Base-by-base conservation (phyloP, 352 stramenopile genomes). In the Saprolegnia parasitica region DNA sequence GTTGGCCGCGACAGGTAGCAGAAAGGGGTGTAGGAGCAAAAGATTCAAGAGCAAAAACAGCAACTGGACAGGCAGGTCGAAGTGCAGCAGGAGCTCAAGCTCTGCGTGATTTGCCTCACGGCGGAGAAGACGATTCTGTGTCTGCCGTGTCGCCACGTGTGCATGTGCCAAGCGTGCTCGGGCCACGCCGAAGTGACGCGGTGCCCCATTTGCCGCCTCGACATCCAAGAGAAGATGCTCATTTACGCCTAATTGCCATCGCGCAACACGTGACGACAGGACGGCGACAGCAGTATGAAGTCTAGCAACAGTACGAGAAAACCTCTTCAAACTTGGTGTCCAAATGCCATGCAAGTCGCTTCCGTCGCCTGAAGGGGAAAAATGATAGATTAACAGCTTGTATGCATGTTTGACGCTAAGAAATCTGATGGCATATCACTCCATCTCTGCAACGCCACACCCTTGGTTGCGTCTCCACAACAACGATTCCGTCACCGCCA, bases 111-210 rank as follows among this genome's bases (percentile, higher is more conserved):
- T 45, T 95, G 87, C 37, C 72, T 95, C 37, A 77, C 83, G 20
- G 88, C 82, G 55, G 85, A 93, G 24, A 95, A 95, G 73, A 91
- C 74, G 26, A 92, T 95, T 60, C 64, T 95, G 63, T 95, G 87
- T 52, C 65, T 95, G 35, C 87, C 87, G 0, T 95, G 87, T 54
- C 84, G 87, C 49, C 87, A 95, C 52, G 67, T 95, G 56, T 95
- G 87, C 61, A 74, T 95, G 40, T 95, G 87, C 66, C 75, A 90
- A 62, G 71, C 77, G 13, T 95, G 87, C 68, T 90, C 87, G 5
- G 56, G 73, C 56, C 87, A 80, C 70, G 57, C 87, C 71, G 83
- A 93, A 73, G 79, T 95, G 42, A 71, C 76, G 45, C 91, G 87
- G 65, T 95, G 87, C 68, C 87, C 87, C 20, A 95, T 95, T 47